These are phyloP conservation scores for Spergularia azorica DNA, from an alignment of 179 eudicot species.

Conservation along the genomic window DNA sequence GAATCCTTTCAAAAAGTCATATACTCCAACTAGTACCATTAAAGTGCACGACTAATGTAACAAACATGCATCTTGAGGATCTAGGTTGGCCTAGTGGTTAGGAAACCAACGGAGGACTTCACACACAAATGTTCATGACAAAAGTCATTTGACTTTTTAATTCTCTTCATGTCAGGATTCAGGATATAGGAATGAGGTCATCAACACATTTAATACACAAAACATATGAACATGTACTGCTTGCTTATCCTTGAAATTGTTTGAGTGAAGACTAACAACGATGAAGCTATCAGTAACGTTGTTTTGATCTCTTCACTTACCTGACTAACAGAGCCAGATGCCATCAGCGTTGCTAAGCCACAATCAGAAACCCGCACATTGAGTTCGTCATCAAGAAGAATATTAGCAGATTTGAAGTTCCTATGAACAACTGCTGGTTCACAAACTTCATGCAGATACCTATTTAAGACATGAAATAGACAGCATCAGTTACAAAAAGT, in stretches of 20 bases:
- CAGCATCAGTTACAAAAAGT: constrained; percentile 5
- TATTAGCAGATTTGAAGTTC: constrained; percentile 90
- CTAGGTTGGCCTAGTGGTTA: too few species aligned
- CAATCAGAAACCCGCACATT: constrained; percentile 91
- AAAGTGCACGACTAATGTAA: too few species aligned
- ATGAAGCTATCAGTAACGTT: not conserved
- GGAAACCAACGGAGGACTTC: not conserved
- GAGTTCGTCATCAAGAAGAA: constrained; percentile 90
- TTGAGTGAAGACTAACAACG: not conserved
- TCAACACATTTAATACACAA: not conserved
- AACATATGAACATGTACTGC: not conserved
- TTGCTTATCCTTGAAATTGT: not conserved
- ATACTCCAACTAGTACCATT: too few species aligned
- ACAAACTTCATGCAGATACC: constrained; percentile 92
- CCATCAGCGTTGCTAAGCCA: constrained; percentile 80
- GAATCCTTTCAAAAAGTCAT: too few species aligned
- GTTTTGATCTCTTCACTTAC: constrained; percentile 33
- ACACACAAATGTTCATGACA: not conserved
- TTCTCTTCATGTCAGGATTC: not conserved
- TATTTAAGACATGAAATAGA: constrained; percentile 28
- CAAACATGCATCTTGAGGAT: too few species aligned
- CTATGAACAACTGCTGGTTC: constrained; percentile 90
- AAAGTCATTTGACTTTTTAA: not conserved
- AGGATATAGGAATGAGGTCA: not conserved
- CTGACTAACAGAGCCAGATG: constrained; percentile 85